Evolutionary conservation across 2,329 filamentous ascomycete genomes (phyloP).

Genomic region (Arthrobotrys pseudoclavata): DNA sequence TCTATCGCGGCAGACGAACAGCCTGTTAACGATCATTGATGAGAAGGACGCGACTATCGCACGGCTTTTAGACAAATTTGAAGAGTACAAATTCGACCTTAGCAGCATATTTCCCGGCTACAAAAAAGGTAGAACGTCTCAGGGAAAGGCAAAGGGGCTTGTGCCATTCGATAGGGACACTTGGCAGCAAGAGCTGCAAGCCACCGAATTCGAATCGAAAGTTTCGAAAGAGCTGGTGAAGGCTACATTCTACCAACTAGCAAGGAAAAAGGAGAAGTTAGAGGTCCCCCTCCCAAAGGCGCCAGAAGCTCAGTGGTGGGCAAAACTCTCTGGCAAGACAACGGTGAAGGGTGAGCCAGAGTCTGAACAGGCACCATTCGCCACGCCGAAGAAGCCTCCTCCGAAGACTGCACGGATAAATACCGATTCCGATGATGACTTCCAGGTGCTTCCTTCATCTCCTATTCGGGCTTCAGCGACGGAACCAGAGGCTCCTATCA

Average conservation of each 20-base stretch:
- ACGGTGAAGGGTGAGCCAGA: constrained; percentile 52
- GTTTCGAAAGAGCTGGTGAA: constrained; percentile 51
- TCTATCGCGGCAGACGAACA: constrained; percentile 67
- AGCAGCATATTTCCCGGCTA: constrained; percentile 70
- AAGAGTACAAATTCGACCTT: constrained; percentile 70
- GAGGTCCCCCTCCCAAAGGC: constrained; percentile 33
- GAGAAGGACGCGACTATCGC: constrained; percentile 72
- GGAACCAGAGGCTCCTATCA: constrained; percentile 6
- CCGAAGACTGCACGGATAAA: constrained; percentile 50
- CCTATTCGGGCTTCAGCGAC: constrained; percentile 18
- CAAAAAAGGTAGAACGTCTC: constrained; percentile 66
- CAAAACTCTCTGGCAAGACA: constrained; percentile 53
- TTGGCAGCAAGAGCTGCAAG: constrained; percentile 56
- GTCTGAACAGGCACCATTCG: constrained; percentile 40
- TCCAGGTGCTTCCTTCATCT: constrained; percentile 47
- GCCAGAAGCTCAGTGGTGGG: constrained; percentile 54
- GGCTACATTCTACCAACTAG: constrained; percentile 37
- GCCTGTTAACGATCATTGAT: constrained; percentile 68
- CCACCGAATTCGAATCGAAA: constrained; percentile 30
- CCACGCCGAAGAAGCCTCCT: constrained; percentile 51
- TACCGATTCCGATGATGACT: constrained; percentile 57
- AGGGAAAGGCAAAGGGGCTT: constrained; percentile 69
- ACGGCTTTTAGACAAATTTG: constrained; percentile 71
- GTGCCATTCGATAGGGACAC: constrained; percentile 67
- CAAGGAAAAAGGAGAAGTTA: constrained; percentile 27